Percentiles rank a stretch among this genome's conserved stretches.
These are phyloP conservation scores for Penicillium crystallinum DNA, from an alignment of 495 filamentous ascomycete species.

Conservation along the genomic window DNA sequence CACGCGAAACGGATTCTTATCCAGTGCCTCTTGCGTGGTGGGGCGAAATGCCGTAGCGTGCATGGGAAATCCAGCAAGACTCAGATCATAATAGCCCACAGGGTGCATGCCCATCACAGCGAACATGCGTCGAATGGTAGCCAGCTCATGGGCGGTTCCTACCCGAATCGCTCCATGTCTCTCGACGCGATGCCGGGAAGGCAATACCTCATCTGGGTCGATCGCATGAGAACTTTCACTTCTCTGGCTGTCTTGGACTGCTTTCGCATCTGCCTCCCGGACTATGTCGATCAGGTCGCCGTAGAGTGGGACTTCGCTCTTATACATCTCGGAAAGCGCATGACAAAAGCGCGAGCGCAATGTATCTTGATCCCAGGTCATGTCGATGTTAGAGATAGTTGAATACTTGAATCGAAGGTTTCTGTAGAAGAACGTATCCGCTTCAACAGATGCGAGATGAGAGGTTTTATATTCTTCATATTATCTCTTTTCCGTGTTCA, in stretches of 20 bases:
- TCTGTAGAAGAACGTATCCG: no score
- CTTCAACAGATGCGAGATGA: no score
- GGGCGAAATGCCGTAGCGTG: conserved; percentile 42
- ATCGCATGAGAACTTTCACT: no score
- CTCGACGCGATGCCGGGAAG: conserved; percentile 31
- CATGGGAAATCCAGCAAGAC: conserved; percentile 36
- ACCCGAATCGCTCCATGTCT: conserved; percentile 43
- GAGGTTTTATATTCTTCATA: no score
- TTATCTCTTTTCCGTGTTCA: no score
- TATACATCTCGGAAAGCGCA: background rate
- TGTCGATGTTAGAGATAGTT: no score
- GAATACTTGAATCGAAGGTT: no score
- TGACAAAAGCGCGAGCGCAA: background rate
- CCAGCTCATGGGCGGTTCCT: conserved; percentile 34
- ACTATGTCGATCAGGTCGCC: background rate
- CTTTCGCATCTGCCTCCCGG: conserved; percentile 6
- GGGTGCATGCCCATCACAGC: conserved; percentile 39
- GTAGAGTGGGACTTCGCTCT: background rate
- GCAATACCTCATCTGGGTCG: conserved; percentile 27
- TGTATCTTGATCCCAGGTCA: background rate
- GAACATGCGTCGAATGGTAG: conserved; percentile 36
- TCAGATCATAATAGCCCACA: conserved; percentile 43
- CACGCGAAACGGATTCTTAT: conserved; percentile 36
- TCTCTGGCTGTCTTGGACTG: no score
- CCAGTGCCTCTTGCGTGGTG: conserved; percentile 19